Base-by-base conservation (phyloP, 148 eudicot species). In the Fagopyrum tataricum region DNA sequence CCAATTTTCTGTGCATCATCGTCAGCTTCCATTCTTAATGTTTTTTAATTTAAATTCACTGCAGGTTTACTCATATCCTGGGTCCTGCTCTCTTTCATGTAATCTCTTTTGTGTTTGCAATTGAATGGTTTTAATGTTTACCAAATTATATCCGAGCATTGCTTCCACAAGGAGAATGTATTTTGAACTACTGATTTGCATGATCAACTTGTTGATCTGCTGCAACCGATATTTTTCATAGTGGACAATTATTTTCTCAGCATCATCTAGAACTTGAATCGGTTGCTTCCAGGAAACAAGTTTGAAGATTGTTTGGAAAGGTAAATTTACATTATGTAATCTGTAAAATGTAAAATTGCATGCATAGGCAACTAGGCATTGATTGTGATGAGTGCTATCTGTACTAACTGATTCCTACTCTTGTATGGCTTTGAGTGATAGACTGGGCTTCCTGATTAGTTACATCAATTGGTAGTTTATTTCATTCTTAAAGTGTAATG, bases 121-220 rank as follows among this genome's bases (percentile, higher is more conserved):
- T 58, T 7, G 10, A 58, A 31, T 31, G 67, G 40, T 12, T 61
- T 17, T 61, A 61, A 61, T 61, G 67, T 31, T 61, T 61, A 31
- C 4, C n/a, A 31, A 61, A 61, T 17, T 61, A 26, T 23, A 61
- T 61, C 67, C 5, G 39, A 61, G 40, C 67, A 61, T 41, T 41
- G 41, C 12, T 40, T 26, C 17, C 67, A 13, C 42, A 24, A 61
- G 67, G 26, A 24, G 2, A 61, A 24, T 61, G 67, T 26, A 26
- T 13, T 17, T 61, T 61, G 67, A 61, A 61, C n/a, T 26, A 41
- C 67, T 26, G 39, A 31, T n/a, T 61, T n/a, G 20, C 41, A 61
- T 61, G 37, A 9, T 12, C 67, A 61, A 10, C 13, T 6, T 61
- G 67, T 41, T 61, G 67, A 24, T 61, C 67, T 61, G 67, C 67